phyloP scores from a whole-genome alignment of 1,284 basidiomycete species.

The Irpex sp. region DNA sequence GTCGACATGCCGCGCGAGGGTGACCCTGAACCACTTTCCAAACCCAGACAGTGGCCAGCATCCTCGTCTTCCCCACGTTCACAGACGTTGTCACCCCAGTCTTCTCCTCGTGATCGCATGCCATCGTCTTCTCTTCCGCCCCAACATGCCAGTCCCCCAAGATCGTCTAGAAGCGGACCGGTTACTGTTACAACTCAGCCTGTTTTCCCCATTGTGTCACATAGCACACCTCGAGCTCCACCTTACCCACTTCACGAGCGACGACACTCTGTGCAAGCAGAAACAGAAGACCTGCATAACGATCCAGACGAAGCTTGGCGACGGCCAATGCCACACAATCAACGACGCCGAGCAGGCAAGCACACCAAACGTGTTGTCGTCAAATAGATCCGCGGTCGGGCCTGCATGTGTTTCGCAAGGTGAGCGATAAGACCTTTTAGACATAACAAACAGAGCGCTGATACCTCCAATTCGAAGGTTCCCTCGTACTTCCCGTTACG shows the following conservation, averaged over 20 bases:
- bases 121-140: slow-evolving; percentile 10
- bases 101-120: slow-evolving; percentile 3
- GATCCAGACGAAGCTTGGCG: slow-evolving; percentile 64
- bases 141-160: slow-evolving; percentile 7
- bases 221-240: neutral
- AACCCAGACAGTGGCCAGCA: neutral
- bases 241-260: slow-evolving; percentile 10
- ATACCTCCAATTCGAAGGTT: neutral
- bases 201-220: slow-evolving; percentile 10
- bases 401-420: neutral
- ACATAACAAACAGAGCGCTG: neutral
- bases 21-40: neutral
- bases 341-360: slow-evolving; percentile 68
- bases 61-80: neutral
- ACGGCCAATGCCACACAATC: slow-evolving; percentile 60
- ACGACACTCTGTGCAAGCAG: slow-evolving; percentile 14
- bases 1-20: slow-evolving; percentile 38
- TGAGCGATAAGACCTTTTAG: neutral
- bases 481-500: neutral
- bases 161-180: slow-evolving; percentile 10
- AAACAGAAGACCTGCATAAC: slow-evolving; percentile 40
- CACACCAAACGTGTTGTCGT: slow-evolving; percentile 55
- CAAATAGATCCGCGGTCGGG: slow-evolving; percentile 13
- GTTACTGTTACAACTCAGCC: slow-evolving; percentile 10
- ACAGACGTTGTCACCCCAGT: slow-evolving; percentile 6